A percentile compares a stretch with the other conserved stretches of the same genome.
Evolutionary conservation across 2,329 filamentous ascomycete genomes (phyloP).

Genomic region (Chrysoporthe cubensis): DNA sequence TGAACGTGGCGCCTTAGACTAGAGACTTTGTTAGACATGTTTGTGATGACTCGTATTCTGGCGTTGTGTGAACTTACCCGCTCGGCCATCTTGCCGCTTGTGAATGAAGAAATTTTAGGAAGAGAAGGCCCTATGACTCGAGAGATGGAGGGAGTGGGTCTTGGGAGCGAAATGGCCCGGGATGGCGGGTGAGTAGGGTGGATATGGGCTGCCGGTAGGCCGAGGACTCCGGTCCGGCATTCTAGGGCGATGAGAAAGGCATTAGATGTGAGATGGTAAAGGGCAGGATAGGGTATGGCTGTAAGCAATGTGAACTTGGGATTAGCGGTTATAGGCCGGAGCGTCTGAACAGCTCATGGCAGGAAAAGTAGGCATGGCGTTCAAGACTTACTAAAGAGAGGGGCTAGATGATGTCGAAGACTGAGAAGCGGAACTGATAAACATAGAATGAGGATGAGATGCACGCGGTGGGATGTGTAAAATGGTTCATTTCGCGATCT

Average conservation of each 20-base stretch:
- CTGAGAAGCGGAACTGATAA: neutral
- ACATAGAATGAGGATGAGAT: neutral
- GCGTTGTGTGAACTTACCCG: conserved; percentile 1
- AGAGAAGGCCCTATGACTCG: neutral
- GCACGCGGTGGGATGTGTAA: neutral
- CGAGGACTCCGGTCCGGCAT: neutral
- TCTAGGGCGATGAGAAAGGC: too few relatives aligned
- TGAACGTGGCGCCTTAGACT: conserved; percentile 12
- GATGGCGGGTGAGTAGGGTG: neutral
- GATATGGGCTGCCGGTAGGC: neutral
- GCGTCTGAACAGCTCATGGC: too few relatives aligned
- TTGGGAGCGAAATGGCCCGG: neutral
- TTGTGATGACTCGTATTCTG: neutral
- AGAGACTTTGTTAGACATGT: neutral
- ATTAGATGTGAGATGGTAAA: too few relatives aligned
- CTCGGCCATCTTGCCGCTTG: conserved; percentile 6
- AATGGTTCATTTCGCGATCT: neutral
- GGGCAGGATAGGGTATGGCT: too few relatives aligned
- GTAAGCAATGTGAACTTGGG: too few relatives aligned
- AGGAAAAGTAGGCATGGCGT: too few relatives aligned
- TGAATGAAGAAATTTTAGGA: neutral
- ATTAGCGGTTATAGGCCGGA: too few relatives aligned
- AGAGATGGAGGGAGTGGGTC: neutral
- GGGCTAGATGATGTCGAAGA: neutral
- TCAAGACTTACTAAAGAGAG: too few relatives aligned